phyloP scores from a whole-genome alignment of 768 basidiomycete species.

The Leccinellum luteum region DNA sequence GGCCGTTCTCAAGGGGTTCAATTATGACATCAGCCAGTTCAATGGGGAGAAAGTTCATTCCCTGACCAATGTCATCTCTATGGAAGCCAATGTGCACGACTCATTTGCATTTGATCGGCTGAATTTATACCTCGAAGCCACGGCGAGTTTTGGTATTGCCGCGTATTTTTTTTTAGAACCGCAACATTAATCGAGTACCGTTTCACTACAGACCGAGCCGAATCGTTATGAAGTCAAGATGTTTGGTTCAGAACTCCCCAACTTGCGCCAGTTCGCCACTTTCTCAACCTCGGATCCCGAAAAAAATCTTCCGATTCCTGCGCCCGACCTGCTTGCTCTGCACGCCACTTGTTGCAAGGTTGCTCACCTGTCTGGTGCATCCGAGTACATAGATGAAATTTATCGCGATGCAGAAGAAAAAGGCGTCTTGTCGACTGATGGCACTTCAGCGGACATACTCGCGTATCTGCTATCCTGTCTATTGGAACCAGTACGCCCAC shows the following conservation, averaged over 20 bases:
- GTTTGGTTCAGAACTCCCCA: neutral
- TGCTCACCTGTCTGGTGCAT: constrained; percentile 21
- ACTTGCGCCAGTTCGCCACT: neutral
- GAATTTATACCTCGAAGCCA: constrained; percentile 6
- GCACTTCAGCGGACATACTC: neutral
- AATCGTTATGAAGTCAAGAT: constrained; percentile 7
- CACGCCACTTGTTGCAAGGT: constrained; percentile 26
- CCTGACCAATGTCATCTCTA: constrained; percentile 4
- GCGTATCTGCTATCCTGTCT: neutral
- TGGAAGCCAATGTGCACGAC: neutral
- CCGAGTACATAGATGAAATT: constrained; percentile 15
- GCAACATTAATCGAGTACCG: neutral
- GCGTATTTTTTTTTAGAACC: neutral
- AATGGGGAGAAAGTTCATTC: constrained; percentile 6
- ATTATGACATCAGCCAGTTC: neutral
- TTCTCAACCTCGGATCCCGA: too few species aligned
- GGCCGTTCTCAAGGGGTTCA: constrained; percentile 5
- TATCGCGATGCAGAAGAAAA: constrained; percentile 1
- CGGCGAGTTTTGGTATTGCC: neutral
- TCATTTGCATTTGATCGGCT: constrained; percentile 9
- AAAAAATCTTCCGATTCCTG: too few species aligned
- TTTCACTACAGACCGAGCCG: neutral
- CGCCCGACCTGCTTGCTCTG: constrained; percentile 8
- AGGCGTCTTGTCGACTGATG: neutral
- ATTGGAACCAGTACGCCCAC: neutral